Conservation (phyloP, 2,329 filamentous ascomycete genomes). For the Botrytis byssoidea region DNA sequence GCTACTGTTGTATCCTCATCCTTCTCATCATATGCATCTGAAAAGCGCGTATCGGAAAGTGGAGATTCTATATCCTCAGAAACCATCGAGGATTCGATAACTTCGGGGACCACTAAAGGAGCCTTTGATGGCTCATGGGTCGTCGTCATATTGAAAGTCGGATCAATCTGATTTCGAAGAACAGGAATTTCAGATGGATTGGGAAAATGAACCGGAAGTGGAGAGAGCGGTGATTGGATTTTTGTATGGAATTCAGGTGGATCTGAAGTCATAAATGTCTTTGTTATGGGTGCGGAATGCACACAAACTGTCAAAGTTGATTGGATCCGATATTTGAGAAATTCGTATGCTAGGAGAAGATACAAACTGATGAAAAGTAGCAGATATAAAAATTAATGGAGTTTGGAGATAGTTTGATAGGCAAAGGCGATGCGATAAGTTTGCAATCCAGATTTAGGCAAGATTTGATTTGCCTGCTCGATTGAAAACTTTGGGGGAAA, state of each 20-base stretch:
- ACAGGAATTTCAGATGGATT: constrained; percentile 69
- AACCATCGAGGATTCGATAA: constrained; percentile 2
- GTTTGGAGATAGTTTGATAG: neutral
- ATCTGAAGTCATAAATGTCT: constrained; percentile 37
- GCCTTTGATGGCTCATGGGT: constrained; percentile 43
- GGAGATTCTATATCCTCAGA: constrained; percentile 26
- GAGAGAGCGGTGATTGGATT: constrained; percentile 67
- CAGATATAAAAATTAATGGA: neutral
- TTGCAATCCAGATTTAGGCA: neutral
- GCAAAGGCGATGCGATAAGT: neutral
- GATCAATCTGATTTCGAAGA: constrained; percentile 70
- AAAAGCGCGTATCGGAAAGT: constrained; percentile 37
- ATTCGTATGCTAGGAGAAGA: neutral
- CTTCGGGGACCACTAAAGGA: constrained; percentile 15
- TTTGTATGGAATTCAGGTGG: constrained; percentile 61
- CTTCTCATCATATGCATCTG: constrained; percentile 39
- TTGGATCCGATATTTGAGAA: neutral
- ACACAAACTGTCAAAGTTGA: constrained; percentile 9
- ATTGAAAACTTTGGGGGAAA: constrained; percentile 1
- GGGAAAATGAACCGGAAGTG: constrained; percentile 66
- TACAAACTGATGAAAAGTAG: constrained; percentile 12
- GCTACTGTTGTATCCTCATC: constrained; percentile 28
- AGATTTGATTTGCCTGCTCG: neutral
- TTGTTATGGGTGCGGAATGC: constrained; percentile 21
- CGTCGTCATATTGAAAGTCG: constrained; percentile 65